These are phyloP conservation scores for Metschnikowia dekortorum DNA, from an alignment of 805 yeast genomes.

Conservation along the genomic window DNA sequence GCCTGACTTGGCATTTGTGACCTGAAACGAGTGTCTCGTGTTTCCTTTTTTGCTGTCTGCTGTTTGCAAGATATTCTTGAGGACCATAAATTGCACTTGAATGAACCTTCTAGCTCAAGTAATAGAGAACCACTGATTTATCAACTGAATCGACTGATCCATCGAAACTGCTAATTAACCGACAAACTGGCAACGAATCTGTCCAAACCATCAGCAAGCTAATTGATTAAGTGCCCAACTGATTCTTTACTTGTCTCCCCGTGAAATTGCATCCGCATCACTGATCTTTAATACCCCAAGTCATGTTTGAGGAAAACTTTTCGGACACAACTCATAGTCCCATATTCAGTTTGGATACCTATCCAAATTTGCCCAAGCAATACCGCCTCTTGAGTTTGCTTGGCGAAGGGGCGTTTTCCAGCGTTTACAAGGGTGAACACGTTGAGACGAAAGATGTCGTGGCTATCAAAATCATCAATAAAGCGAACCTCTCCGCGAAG, in stretches of 20 bases:
- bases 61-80: not conserved
- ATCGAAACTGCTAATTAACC: too few species aligned
- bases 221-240: too few species aligned
- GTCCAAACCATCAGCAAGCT: too few species aligned
- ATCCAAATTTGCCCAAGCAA: slow-evolving; percentile 34
- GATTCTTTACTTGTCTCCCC: too few species aligned
- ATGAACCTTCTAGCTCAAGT: not conserved
- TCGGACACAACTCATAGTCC: slow-evolving; percentile 1
- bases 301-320: slow-evolving; percentile 1
- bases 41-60: not conserved
- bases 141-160: too few species aligned
- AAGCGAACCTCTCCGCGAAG: slow-evolving; percentile 57
- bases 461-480: slow-evolving; percentile 61
- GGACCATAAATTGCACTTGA: not conserved
- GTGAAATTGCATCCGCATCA: too few species aligned
- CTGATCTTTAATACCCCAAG: not conserved
- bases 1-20: not conserved
- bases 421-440: slow-evolving; percentile 60
- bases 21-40: not conserved
- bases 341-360: slow-evolving; percentile 15
- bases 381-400: slow-evolving; percentile 47
- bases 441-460: slow-evolving; percentile 35
- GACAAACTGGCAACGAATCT: too few species aligned
- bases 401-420: slow-evolving; percentile 83
- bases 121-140: too few species aligned